Conservation (phyloP, 306 rosid species). For the Dryas octopetala region DNA sequence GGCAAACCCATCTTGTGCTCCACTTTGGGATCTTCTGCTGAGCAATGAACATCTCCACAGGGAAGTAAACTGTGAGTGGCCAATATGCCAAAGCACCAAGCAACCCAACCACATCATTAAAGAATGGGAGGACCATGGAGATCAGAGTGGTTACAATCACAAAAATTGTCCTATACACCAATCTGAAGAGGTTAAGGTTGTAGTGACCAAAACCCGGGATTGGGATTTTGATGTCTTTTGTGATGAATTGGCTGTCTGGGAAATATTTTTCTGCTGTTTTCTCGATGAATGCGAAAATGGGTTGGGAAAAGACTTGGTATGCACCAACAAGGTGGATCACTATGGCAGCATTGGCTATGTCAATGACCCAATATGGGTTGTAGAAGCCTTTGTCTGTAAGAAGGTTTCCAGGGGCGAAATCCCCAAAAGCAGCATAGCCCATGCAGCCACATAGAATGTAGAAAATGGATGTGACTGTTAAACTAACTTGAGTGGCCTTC, state of each 20-base stretch:
- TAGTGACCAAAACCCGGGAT: slow-evolving; percentile 29
- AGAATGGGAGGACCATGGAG: slow-evolving; percentile 73
- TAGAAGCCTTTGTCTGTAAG: slow-evolving; percentile 58
- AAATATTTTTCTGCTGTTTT: slow-evolving; percentile 25
- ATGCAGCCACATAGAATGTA: slow-evolving; percentile 73
- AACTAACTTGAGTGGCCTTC: slow-evolving; percentile 46
- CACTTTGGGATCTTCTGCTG: slow-evolving; percentile 63
- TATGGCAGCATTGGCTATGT: slow-evolving; percentile 73
- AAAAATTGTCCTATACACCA: slow-evolving; percentile 58
- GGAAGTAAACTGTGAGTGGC: slow-evolving; percentile 65
- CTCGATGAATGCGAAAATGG: slow-evolving; percentile 56
- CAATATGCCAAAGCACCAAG: slow-evolving; percentile 76
- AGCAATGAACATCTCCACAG: slow-evolving; percentile 63
- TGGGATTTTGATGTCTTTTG: slow-evolving; percentile 37
- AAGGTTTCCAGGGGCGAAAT: slow-evolving; percentile 62
- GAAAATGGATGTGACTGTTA: slow-evolving; percentile 54
- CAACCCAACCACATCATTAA: slow-evolving; percentile 63
- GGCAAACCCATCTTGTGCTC: slow-evolving; percentile 61
- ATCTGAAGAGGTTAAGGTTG: slow-evolving; percentile 54
- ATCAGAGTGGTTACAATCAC: slow-evolving; percentile 44
- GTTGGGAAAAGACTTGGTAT: slow-evolving; percentile 68
- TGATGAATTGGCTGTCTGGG: slow-evolving; percentile 45
- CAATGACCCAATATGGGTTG: slow-evolving; percentile 65
- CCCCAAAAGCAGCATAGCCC: slow-evolving; percentile 75
- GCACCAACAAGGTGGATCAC: slow-evolving; percentile 77